Evolutionary conservation across 2,329 filamentous ascomycete species (phyloP).

Genomic region (Anthostomella pinea): DNA sequence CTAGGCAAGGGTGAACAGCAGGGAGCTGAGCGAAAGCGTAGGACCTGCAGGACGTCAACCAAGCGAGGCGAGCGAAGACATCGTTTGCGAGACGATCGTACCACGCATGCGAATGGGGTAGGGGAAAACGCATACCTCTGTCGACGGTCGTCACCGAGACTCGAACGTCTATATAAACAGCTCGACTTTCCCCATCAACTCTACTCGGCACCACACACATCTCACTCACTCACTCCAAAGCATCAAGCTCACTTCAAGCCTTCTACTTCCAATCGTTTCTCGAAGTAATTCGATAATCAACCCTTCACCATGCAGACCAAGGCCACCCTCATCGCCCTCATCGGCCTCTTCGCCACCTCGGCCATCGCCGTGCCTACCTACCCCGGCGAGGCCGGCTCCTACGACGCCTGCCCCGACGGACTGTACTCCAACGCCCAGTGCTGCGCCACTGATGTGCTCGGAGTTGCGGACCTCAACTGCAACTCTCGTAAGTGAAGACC

Average conservation of each 20-base stretch:
- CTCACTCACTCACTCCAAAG: slow-evolving; percentile 10
- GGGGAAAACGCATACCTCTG: no score
- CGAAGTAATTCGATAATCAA: slow-evolving; percentile 5
- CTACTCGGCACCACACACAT: no score
- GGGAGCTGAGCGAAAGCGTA: no score
- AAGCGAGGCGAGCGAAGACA: no score
- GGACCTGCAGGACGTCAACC: no score
- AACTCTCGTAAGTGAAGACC: slow-evolving; percentile 33
- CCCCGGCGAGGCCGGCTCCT: slow-evolving; percentile 19
- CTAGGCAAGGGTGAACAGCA: no score
- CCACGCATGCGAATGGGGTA: no score
- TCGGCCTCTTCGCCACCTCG: slow-evolving; percentile 24
- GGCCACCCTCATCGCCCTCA: slow-evolving; percentile 21
- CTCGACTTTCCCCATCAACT: neutral
- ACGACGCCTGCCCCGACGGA: slow-evolving; percentile 37
- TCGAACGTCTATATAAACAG: neutral
- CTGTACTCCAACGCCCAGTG: slow-evolving; percentile 49
- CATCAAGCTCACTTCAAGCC: slow-evolving; percentile 9
- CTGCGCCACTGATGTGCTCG: slow-evolving; percentile 60
- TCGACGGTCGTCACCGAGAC: no score
- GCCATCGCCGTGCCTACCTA: slow-evolving; percentile 17
- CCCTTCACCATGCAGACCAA: slow-evolving; percentile 28
- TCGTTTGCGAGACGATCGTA: no score
- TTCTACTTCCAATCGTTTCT: slow-evolving; percentile 8
- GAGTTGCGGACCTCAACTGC: slow-evolving; percentile 44